Evolutionary conservation across 169 alveolate species (phyloP).

Genomic region (Plasmodium adleri): DNA sequence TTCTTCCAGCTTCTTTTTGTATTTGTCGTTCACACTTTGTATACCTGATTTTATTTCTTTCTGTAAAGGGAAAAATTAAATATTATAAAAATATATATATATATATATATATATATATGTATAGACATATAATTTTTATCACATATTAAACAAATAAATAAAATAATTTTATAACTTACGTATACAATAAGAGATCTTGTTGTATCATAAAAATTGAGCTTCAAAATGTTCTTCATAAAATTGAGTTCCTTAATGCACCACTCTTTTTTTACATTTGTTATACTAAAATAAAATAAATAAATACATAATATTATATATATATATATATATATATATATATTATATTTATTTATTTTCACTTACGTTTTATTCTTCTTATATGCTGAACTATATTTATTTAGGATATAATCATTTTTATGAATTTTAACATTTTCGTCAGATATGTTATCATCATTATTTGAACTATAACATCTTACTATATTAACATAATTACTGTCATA

Average conservation of each 20-base stretch:
- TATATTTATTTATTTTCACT: background rate
- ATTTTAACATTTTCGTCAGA: conserved; percentile 11
- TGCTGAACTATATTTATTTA: conserved; percentile 38
- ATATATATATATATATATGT: background rate
- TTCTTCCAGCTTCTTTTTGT: conserved; percentile 46
- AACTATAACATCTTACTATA: conserved; percentile 31
- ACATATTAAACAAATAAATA: too few relatives aligned
- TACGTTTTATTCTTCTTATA: conserved; percentile 70
- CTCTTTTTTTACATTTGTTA: conserved; percentile 68
- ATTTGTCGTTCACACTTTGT: conserved; percentile 56
- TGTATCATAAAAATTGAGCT: conserved; percentile 61
- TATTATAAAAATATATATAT: background rate
- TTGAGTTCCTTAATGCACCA: conserved; percentile 71
- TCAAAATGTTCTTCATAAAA: conserved; percentile 62
- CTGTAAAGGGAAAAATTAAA: conserved; percentile 7
- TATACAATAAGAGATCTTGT: conserved; percentile 69
- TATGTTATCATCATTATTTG: conserved; percentile 52
- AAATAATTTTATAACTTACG: conserved; percentile 12
- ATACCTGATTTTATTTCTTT: conserved; percentile 54
- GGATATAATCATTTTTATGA: conserved; percentile 51
- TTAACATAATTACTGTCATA: conserved; percentile 20
- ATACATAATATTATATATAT: background rate
- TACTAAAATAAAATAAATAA: conserved; percentile 24
- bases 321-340: background rate
- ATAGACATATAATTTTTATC: background rate